Percentiles rank a stretch among this genome's conserved stretches.
Conservation (phyloP, 495 filamentous ascomycete genomes). For the Penicillium verhagenii region DNA sequence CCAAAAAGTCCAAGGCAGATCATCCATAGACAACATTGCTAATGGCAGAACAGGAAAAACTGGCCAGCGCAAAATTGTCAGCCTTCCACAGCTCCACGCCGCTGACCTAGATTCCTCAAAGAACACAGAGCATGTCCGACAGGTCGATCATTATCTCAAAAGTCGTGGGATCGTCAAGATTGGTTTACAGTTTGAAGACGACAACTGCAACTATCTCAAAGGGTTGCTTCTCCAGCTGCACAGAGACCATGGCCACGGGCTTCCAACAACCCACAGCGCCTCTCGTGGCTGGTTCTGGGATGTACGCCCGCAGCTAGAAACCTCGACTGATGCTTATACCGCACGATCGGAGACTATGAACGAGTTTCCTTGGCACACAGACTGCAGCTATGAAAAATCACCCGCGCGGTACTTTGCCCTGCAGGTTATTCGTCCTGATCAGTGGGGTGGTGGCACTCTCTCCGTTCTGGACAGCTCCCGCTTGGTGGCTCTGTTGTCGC, state of each 20-base stretch:
- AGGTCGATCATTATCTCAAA: not conserved
- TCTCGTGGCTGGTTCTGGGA: conserved; percentile 37
- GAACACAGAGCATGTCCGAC: not conserved
- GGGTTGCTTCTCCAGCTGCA: conserved; percentile 14
- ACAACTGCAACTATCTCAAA: not conserved
- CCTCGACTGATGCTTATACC: conserved; percentile 4
- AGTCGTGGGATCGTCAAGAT: not conserved
- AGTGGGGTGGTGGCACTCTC: conserved; percentile 33
- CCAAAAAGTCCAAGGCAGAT: too few species aligned
- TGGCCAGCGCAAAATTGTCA: not conserved
- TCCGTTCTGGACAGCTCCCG: conserved; percentile 24
- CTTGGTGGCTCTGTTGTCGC: conserved; percentile 18
- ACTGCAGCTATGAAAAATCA: conserved; percentile 28
- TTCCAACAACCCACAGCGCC: conserved; percentile 32
- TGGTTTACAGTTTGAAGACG: not conserved
- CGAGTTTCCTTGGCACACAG: conserved; percentile 34
- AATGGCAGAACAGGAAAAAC: not conserved
- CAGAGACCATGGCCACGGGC: conserved; percentile 26
- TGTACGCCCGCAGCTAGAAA: conserved; percentile 17
- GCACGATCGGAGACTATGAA: conserved; percentile 36
- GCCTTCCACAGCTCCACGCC: not conserved
- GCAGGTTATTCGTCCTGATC: conserved; percentile 35
- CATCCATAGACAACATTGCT: not conserved
- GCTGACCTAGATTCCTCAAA: not conserved
- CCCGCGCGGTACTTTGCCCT: conserved; percentile 39